phyloP scores from a whole-genome alignment of 139 green algal genomes.

The Chlamydomonas incerta region DNA sequence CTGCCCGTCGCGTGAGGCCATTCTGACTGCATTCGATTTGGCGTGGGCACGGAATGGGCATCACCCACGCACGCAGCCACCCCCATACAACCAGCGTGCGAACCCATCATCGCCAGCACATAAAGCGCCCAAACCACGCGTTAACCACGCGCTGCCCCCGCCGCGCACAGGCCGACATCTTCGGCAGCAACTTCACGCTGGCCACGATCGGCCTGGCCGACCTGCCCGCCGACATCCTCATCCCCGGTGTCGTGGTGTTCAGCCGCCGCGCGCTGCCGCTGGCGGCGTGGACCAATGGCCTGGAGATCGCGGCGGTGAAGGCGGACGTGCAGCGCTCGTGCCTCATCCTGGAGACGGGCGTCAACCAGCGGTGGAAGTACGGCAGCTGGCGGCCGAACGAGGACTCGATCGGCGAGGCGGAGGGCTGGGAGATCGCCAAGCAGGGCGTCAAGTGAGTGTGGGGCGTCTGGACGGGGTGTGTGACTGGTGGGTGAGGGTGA shows the following conservation, averaged over 20 bases:
- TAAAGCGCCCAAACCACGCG: too few species aligned
- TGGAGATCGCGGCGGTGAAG: slow-evolving; percentile 89
- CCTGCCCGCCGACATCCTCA: slow-evolving; percentile 65
- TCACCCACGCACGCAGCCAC: too few species aligned
- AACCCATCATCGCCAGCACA: too few species aligned
- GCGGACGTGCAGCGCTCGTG: slow-evolving; percentile 72
- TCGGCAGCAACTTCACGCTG: slow-evolving; percentile 74
- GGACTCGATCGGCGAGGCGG: slow-evolving; percentile 86
- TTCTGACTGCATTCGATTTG: too few species aligned
- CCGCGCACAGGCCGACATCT: slow-evolving; percentile 73
- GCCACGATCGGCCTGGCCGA: slow-evolving; percentile 45
- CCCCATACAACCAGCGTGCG: too few species aligned
- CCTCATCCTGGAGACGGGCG: slow-evolving; percentile 96
- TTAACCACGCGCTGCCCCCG: too few species aligned
- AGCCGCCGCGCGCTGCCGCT: slow-evolving; percentile 87
- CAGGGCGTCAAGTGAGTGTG: slow-evolving; percentile 70
- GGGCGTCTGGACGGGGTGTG: slow-evolving; percentile 8
- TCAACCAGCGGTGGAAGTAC: slow-evolving; percentile 94
- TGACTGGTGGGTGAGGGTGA: not conserved
- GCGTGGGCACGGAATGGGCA: too few species aligned
- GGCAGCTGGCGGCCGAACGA: slow-evolving; percentile 79
- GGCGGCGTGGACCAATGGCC: slow-evolving; percentile 94
- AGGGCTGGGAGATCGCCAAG: slow-evolving; percentile 94
- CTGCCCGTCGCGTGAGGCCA: too few species aligned
- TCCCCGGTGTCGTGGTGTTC: slow-evolving; percentile 94